Evolutionary conservation across 805 yeast genomes (phyloP).

Genomic region (Pichia pseudocactophila): DNA sequence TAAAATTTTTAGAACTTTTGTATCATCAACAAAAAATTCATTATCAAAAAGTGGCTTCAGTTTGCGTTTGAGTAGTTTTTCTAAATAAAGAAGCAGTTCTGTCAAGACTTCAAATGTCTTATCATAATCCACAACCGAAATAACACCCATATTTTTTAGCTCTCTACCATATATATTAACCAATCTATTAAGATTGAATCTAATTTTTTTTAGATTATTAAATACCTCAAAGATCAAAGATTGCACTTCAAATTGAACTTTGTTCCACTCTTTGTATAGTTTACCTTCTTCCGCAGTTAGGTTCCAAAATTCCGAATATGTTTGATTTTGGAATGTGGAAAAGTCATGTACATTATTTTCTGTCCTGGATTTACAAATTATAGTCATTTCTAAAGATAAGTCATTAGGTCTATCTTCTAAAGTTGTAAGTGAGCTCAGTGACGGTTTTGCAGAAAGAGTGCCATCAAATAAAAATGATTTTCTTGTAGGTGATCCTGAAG

Average conservation of each 20-base stretch:
- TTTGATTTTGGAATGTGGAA: constrained; percentile 18
- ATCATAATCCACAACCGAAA: constrained; percentile 18
- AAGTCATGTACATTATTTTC: constrained; percentile 16
- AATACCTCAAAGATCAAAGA: constrained; percentile 25
- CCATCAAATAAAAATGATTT: neutral
- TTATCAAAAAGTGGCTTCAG: constrained; percentile 24
- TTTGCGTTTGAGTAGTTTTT: constrained; percentile 18
- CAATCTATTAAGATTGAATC: constrained; percentile 23
- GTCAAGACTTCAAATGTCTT: constrained; percentile 23
- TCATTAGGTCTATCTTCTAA: neutral
- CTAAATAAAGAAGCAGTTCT: constrained; percentile 19
- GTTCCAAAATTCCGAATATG: constrained; percentile 25
- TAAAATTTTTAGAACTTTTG: constrained; percentile 18
- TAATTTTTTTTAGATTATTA: constrained; percentile 18
- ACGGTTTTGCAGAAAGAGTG: neutral
- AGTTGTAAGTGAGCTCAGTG: neutral
- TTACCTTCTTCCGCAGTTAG: constrained; percentile 18
- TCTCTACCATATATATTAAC: constrained; percentile 22
- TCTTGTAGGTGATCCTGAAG: neutral
- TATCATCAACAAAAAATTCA: constrained; percentile 23
- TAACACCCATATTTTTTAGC: constrained; percentile 12
- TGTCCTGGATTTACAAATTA: constrained; percentile 24
- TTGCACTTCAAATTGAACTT: constrained; percentile 23
- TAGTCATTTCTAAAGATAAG: constrained; percentile 18
- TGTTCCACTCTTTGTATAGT: constrained; percentile 19